phyloP scores from a whole-genome alignment of 2,329 filamentous ascomycete genomes.

The Xylariaceae sp. region DNA sequence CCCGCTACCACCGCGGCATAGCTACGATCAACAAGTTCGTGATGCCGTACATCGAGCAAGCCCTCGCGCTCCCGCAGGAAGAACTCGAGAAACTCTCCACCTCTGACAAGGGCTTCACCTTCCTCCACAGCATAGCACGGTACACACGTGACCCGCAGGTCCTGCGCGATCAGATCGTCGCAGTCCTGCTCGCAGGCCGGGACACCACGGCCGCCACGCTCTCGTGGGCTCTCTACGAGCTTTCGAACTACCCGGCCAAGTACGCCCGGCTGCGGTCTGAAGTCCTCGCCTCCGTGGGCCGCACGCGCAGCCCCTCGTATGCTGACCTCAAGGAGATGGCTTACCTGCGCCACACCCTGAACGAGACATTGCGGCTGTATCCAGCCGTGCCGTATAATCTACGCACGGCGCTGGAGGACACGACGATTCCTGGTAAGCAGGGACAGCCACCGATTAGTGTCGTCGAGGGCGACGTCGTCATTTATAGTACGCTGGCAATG shows the following conservation, averaged over 20 bases:
- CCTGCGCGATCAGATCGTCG: conserved; percentile 69
- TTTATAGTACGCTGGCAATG: conserved; percentile 49
- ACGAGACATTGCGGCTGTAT: conserved; percentile 38
- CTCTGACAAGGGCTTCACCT: conserved; percentile 64
- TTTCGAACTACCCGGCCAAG: conserved; percentile 55
- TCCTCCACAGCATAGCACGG: conserved; percentile 70
- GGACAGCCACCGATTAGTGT: conserved; percentile 37
- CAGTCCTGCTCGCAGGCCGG: conserved; percentile 65
- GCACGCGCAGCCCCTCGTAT: conserved; percentile 50
- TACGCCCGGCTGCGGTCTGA: conserved; percentile 57
- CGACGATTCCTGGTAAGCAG: conserved; percentile 17
- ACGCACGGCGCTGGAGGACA: conserved; percentile 20
- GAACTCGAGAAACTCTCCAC: conserved; percentile 68
- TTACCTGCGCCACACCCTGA: conserved; percentile 54
- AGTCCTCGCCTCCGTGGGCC: conserved; percentile 51
- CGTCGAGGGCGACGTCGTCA: conserved; percentile 40
- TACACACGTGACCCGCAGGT: conserved; percentile 60
- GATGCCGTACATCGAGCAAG: conserved; percentile 62
- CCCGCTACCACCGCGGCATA: conserved; percentile 58
- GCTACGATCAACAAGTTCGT: conserved; percentile 65
- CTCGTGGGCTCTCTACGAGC: conserved; percentile 64
- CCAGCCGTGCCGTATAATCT: conserved; percentile 58
- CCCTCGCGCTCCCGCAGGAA: conserved; percentile 56
- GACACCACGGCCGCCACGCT: conserved; percentile 68
- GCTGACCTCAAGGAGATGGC: conserved; percentile 66